Base-by-base conservation (phyloP, 345 rosid species). In the Alliaria petiolata region DNA sequence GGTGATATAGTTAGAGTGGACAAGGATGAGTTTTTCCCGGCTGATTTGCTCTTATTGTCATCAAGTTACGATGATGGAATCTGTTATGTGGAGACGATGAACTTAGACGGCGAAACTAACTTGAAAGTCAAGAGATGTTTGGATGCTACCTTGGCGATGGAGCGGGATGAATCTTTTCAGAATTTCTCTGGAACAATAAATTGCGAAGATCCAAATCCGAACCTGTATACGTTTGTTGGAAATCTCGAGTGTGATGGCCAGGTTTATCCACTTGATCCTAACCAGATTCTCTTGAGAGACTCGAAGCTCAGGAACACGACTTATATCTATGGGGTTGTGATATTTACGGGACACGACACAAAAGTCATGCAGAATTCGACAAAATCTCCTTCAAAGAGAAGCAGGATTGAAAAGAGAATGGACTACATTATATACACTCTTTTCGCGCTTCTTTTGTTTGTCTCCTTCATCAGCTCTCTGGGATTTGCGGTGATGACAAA, bases 61-160 rank as follows among this genome's bases (percentile, higher is more conserved):
- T 85, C 90, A 0, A 86, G 95, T 76, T 86, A 85, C 55, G 89
- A 86, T 13, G 97, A 90, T 62, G 95, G 95, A 14, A 78, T 90
- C 25, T 90, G 92, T 72, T 90, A 86, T 64, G 97, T 90, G 3
- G 95, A 90, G 83, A 90, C 97, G 0, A 88, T 84, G 97, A 90
- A 88, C 17, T 82, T 90, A 16, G 97, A 90, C 65, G 95, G 97
- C 1, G 95, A 90, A 65, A 90, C 95, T 9, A 88, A 84, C 64
- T 65, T 90, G 80, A 88, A 90, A 75, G 77, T 83, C 0, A 90
- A 90, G 69, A 83, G 89, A 65, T 76, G 81, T 43, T 72, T 90
- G 59, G 97, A 90, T 63, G 82, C 64, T 17, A 84, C 93, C 1
- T 59, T 84, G 68, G 6, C 50, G 0, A 16, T 84, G 58, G 82